These are phyloP conservation scores for Phyllosticta citrichinensis DNA, from an alignment of 2,329 filamentous ascomycete genomes.

Conservation along the genomic window DNA sequence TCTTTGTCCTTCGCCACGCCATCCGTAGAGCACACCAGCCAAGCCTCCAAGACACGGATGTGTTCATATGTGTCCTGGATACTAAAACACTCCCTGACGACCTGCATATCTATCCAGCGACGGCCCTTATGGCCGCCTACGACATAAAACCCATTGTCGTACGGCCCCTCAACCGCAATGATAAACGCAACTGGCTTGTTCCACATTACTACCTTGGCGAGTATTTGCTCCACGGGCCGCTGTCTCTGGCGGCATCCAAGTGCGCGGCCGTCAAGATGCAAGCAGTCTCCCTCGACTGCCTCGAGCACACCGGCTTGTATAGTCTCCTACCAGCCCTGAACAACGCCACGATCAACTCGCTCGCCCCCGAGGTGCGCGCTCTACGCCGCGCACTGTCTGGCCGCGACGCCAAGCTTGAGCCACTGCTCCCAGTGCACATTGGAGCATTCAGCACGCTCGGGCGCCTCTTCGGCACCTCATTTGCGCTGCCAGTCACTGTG, in stretches of 20 bases:
- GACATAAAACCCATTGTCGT: background rate
- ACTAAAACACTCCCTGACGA: background rate
- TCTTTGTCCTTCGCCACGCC: conserved; percentile 1
- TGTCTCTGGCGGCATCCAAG: background rate
- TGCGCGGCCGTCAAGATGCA: background rate
- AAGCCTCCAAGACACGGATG: background rate
- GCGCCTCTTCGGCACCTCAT: background rate
- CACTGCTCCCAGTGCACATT: background rate
- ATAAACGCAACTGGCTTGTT: background rate
- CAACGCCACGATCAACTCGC: background rate
- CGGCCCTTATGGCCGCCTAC: background rate
- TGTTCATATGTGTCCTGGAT: background rate
- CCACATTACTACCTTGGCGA: conserved; percentile 2
- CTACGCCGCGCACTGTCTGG: background rate
- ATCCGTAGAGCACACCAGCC: background rate
- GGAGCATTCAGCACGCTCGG: background rate
- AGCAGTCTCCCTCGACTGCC: background rate
- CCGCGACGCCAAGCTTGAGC: background rate
- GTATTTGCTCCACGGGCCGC: background rate
- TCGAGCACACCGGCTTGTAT: background rate
- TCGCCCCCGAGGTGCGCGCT: background rate
- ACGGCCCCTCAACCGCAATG: background rate
- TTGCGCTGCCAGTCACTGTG: background rate
- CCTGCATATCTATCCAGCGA: background rate
- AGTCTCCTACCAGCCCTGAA: background rate